Evolutionary conservation across 805 yeast genomes (phyloP).

Genomic region (Phaffomyces opuntiae): DNA sequence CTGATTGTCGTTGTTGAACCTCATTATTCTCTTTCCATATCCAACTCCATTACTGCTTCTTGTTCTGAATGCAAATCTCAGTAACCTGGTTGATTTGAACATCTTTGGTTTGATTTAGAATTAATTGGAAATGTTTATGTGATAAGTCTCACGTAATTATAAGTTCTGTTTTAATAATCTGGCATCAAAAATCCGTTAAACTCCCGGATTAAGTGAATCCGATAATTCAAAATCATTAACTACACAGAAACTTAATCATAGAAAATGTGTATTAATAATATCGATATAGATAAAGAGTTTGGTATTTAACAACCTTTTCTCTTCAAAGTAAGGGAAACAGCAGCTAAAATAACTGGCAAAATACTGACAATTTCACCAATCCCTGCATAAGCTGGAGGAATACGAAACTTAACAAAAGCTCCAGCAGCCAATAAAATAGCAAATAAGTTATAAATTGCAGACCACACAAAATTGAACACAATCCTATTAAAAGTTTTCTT

Average conservation of each 20-base stretch:
- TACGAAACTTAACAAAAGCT: neutral
- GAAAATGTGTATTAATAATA: too few relatives aligned
- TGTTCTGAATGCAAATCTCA: neutral
- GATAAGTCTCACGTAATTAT: neutral
- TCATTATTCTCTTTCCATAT: too few relatives aligned
- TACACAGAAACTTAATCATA: too few relatives aligned
- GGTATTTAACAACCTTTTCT: too few relatives aligned
- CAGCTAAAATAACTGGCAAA: neutral
- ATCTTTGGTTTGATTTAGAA: neutral
- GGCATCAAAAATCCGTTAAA: neutral
- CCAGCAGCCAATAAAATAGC: neutral
- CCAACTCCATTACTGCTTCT: neutral
- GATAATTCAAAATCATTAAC: neutral
- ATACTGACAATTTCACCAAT: neutral
- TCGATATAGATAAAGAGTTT: too few relatives aligned
- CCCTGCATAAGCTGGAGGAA: neutral
- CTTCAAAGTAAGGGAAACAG: neutral
- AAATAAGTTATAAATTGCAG: neutral
- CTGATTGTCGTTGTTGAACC: neutral
- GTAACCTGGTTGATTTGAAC: conserved; percentile 1
- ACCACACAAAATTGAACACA: neutral
- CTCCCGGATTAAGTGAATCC: neutral
- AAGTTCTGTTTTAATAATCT: too few relatives aligned
- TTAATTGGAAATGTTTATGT: neutral
- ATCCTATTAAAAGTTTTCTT: neutral